These are phyloP conservation scores for Miscanthus sacchariflorus DNA, from an alignment of 202 grass and related monocot species.

Conservation along the genomic window DNA sequence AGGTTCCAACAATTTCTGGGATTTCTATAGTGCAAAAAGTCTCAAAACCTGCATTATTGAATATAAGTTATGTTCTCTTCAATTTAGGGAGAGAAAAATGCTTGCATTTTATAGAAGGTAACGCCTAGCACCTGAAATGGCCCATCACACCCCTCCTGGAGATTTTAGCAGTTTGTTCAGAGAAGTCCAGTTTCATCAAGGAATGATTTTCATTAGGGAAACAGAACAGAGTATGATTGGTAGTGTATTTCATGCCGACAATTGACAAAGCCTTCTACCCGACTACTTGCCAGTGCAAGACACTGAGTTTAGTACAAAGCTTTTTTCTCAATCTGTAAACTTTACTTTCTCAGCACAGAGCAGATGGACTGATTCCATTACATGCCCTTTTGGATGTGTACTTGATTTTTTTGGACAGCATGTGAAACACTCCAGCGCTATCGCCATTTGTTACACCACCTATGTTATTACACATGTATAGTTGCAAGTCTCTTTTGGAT, in stretches of 20 bases:
- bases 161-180: conserved; percentile 11
- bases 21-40: conserved; percentile 33
- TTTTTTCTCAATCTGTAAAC: conserved; percentile 21
- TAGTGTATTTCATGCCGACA: conserved; percentile 22
- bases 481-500: conserved; percentile 23
- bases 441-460: conserved; percentile 3
- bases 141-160: conserved; percentile 22
- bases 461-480: conserved; percentile 21
- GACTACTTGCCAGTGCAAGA: background rate
- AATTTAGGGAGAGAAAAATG: background rate
- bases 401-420: background rate
- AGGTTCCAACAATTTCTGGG: conserved; percentile 31
- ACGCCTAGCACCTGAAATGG: conserved; percentile 14
- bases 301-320: conserved; percentile 5
- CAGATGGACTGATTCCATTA: conserved; percentile 4
- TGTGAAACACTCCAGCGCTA: conserved; percentile 9
- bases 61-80: conserved; percentile 38
- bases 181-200: conserved; percentile 3
- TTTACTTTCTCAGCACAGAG: background rate
- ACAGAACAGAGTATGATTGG: background rate
- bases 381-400: conserved; percentile 21
- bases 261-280: conserved; percentile 32
- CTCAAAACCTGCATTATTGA: conserved; percentile 36
- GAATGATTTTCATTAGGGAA: conserved; percentile 30
- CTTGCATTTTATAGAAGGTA: background rate